These are phyloP conservation scores for Beauveria brongniartii DNA, from an alignment of 2,329 filamentous ascomycete species.

Conservation along the genomic window DNA sequence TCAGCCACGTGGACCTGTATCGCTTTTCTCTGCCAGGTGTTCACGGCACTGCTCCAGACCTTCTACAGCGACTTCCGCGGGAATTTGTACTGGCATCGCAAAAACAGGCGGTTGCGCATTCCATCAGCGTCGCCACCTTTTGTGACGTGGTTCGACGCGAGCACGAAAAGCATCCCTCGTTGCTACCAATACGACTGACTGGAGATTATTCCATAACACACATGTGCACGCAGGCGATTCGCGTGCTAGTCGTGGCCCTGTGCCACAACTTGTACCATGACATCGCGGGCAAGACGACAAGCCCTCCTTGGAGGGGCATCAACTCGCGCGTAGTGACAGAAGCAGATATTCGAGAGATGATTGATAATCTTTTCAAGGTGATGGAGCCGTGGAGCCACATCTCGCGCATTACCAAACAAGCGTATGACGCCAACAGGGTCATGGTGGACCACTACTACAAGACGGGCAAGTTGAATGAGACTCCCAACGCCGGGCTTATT, in stretches of 20 bases:
- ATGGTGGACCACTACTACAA: conserved; percentile 25
- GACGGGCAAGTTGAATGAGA: conserved; percentile 18
- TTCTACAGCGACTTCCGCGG: conserved; percentile 26
- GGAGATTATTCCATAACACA: conserved; percentile 26
- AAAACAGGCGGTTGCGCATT: conserved; percentile 31
- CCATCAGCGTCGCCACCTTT: conserved; percentile 29
- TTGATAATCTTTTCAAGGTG: conserved; percentile 26
- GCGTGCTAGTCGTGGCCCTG: conserved; percentile 27
- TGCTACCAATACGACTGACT: conserved; percentile 19
- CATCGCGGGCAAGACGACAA: conserved; percentile 27
- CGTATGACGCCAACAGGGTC: conserved; percentile 22
- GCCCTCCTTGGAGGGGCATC: conserved; percentile 25
- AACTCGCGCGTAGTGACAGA: conserved; percentile 22
- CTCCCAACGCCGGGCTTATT: background rate
- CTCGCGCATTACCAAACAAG: conserved; percentile 21
- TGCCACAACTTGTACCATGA: conserved; percentile 28
- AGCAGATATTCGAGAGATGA: conserved; percentile 23
- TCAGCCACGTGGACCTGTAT: conserved; percentile 32
- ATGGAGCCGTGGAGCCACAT: conserved; percentile 26
- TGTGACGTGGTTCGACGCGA: conserved; percentile 26
- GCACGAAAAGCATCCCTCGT: conserved; percentile 19
- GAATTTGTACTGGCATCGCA: conserved; percentile 29
- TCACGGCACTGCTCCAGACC: conserved; percentile 23
- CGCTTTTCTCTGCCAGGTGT: conserved; percentile 30
- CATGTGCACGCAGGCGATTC: conserved; percentile 22